Evolutionary conservation across 257 asterid species (phyloP), one percentile per base, ranked within the genome.

Genomic region (Verbena officinalis): DNA sequence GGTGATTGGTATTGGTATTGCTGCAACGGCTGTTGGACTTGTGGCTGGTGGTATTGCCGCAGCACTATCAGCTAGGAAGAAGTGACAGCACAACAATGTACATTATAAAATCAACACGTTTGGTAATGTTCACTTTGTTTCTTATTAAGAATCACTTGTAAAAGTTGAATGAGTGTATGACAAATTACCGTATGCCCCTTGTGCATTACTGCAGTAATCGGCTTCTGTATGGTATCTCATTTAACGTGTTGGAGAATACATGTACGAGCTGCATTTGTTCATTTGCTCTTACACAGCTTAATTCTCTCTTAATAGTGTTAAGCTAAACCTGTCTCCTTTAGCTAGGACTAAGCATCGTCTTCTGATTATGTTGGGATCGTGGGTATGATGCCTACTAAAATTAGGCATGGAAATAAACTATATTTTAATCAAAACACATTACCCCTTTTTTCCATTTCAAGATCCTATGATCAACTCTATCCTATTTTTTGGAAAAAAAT

Each of bases 1-100:
- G 63, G 91, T 81, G 4, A 84, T 88, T 63, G 97, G 97, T 51
- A 84, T 86, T 0, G 96, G 96, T 52, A 91, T 91, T 67, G 89
- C 97, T 78, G 89, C 96, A 56, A 84, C 93, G 68, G 95, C 93
- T 64, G 88, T 82, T 24, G 96, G 96, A 44, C 85, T 91, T 44
- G 34, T 90, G 75, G 95, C 83, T 36, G 97, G 97, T 55, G 96
- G 97, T 24, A 70, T 91, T 46, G 89, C 91, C 4, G 97, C 90
- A n/a, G 88, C 83, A 23, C 51, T 87, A 0, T 67, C 77, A 23
- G 66, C 68, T 33, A 96, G 96, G 73, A 91, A 81, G 85, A 88
- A 88, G 58, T 91, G 87, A 90, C 51, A 39, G 21, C 14, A 13
- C 20, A 5, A 52, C n/a, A 31, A 4, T 34, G 67, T 43, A 14